Base-by-base conservation (phyloP, 2,329 filamentous ascomycete genomes). In the Thelonectria olida region DNA sequence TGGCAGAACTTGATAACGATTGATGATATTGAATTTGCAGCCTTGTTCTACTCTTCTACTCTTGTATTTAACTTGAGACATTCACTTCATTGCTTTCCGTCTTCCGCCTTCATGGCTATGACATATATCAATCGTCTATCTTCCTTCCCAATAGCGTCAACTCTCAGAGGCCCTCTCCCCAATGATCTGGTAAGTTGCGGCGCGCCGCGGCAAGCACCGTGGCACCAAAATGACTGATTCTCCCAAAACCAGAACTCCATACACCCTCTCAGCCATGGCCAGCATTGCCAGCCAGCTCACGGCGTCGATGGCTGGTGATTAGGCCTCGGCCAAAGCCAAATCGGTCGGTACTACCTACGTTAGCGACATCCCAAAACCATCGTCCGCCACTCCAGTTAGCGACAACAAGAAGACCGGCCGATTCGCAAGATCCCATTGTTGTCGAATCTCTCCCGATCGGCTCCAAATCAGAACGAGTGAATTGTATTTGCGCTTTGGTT, bases 241-340 rank as follows among this genome's bases (percentile, higher is more conserved):
- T 56, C 28, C 45, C 31, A 34, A 31, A 57, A 42, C 41, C 8
- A 51, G 22, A 42, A 47, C 20, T 25, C 44, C 27, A 41, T 36
- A 44, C 65, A 41, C 63, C 54, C 50, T 44, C 39, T 2, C 25
- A 53, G 41, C 41, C 28, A 38, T 47, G 28, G 28, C 7, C 28
- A 12, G n/a, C n/a, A n/a, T 8, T 19, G 15, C 36, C 49, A 41
- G 5, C 34, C 49, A n/a, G 34, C 7, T 31, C 7, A 51, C 15
- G 13, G 15, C 27, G 38, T 34, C 31, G 12, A 47, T 44, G 41
- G 28, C 20, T 34, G 28, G 17, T 54, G 27, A 34, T 47, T 28
- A 19, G 44, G 42, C 44, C 34, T 53, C 27, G 42, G 27, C 56
- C 47, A 42, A n/a, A n/a, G 54, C 28, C 54, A 20, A 52, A 45